A percentile compares a stretch with the other conserved stretches of the same genome.
These are phyloP conservation scores for Microthlaspi erraticum DNA, from an alignment of 345 rosid genomes.

Conservation along the genomic window DNA sequence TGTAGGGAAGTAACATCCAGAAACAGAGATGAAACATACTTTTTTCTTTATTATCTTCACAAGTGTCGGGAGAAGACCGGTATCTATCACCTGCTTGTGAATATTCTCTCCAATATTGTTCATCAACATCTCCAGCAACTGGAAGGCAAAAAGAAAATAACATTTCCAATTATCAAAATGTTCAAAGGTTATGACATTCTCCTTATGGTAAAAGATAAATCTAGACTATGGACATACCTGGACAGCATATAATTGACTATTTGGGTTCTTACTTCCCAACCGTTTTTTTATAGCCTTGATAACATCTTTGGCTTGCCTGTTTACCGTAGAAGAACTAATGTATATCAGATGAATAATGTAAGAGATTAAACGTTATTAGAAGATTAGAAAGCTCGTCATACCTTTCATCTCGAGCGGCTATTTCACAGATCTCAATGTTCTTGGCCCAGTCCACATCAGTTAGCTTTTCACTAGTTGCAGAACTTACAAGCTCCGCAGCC, in stretches of 20 bases:
- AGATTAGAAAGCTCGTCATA: conserved; percentile 30
- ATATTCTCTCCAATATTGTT: conserved; percentile 83
- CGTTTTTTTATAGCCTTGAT: conserved; percentile 91
- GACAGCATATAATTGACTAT: conserved; percentile 75
- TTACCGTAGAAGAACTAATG: conserved; percentile 17
- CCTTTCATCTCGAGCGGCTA: conserved; percentile 78
- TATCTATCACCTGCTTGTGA: conserved; percentile 79
- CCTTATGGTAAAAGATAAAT: not conserved
- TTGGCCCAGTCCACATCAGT: conserved; percentile 87
- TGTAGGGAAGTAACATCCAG: not conserved
- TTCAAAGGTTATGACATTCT: conserved; percentile 4
- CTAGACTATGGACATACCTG: conserved; percentile 55
- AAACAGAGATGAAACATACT: conserved; percentile 52
- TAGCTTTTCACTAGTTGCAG: conserved; percentile 89
- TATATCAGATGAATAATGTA: not conserved
- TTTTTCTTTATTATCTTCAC: conserved; percentile 95
- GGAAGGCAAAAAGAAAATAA: conserved; percentile 28
- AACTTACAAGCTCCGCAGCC: conserved; percentile 90
- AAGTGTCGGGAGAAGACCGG: conserved; percentile 74
- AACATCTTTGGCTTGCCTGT: conserved; percentile 84
- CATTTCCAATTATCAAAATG: conserved; percentile 7
- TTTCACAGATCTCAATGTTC: conserved; percentile 91
- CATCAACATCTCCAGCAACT: conserved; percentile 98
- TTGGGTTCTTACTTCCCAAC: conserved; percentile 70
- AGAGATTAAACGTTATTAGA: not conserved